Percentiles rank a stretch among this genome's conserved stretches.
These are phyloP conservation scores for Bipolaris sorokiniana DNA, from an alignment of 2,329 filamentous ascomycete genomes.

Conservation along the genomic window DNA sequence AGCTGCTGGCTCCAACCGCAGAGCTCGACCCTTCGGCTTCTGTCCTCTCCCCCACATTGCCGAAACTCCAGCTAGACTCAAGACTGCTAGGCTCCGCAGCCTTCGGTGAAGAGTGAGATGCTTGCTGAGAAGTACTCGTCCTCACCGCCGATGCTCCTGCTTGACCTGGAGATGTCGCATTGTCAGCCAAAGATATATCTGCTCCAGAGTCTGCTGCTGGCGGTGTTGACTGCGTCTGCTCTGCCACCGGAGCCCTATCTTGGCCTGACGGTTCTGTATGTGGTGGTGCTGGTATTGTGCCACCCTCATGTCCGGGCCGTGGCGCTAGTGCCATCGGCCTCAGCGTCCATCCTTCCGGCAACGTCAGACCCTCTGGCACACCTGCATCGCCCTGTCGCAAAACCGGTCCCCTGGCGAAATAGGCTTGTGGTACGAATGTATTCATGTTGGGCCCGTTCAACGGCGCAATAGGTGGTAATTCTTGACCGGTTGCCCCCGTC, in stretches of 20 bases:
- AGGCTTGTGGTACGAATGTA: slow-evolving; percentile 40
- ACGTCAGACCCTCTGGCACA: slow-evolving; percentile 43
- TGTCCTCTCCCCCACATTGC: slow-evolving; percentile 32
- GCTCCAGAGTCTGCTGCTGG: slow-evolving; percentile 5
- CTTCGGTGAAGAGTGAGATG: slow-evolving; percentile 29
- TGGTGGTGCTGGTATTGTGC: slow-evolving; percentile 8
- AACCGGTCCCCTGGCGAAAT: slow-evolving; percentile 39
- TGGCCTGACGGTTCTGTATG: slow-evolving; percentile 14
- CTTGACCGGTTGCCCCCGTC: slow-evolving; percentile 29
- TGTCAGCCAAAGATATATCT: slow-evolving; percentile 7
- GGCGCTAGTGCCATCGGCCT: slow-evolving; percentile 39
- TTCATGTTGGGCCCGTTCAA: slow-evolving; percentile 28
- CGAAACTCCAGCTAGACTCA: slow-evolving; percentile 48
- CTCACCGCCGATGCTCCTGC: slow-evolving; percentile 8
- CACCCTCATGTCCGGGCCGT: slow-evolving; percentile 20
- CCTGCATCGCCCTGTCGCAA: slow-evolving; percentile 45
- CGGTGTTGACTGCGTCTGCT: slow-evolving; percentile 1
- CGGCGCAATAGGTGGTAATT: slow-evolving; percentile 34
- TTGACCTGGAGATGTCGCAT: slow-evolving; percentile 10
- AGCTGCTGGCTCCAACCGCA: slow-evolving; percentile 33
- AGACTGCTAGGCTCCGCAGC: slow-evolving; percentile 38
- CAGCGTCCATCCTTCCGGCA: slow-evolving; percentile 49
- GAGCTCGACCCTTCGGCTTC: slow-evolving; percentile 40
- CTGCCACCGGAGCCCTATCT: not conserved
- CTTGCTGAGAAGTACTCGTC: slow-evolving; percentile 3